These are phyloP conservation scores for Heterobasidion parviporum DNA, from an alignment of 1,284 basidiomycete species.

Conservation along the genomic window DNA sequence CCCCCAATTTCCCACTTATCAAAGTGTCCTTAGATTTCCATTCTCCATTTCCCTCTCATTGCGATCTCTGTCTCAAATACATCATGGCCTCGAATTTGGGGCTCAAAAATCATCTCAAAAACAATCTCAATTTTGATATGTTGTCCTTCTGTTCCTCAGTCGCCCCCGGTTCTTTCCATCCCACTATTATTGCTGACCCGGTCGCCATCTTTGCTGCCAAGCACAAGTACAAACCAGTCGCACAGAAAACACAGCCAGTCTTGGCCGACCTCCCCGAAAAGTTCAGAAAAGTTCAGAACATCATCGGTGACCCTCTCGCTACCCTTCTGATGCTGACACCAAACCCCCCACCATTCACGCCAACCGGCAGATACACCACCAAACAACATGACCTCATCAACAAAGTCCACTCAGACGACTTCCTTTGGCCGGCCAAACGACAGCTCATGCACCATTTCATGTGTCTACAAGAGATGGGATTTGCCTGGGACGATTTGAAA, in stretches of 20 bases:
- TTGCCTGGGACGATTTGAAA: slow-evolving; percentile 23
- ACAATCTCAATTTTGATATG: not conserved
- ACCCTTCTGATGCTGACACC: not conserved
- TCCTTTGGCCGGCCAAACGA: slow-evolving; percentile 22
- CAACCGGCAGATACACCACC: not conserved
- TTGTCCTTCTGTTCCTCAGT: not conserved
- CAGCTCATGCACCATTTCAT: slow-evolving; percentile 25
- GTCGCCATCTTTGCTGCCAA: not conserved
- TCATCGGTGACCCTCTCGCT: not conserved
- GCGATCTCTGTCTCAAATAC: not conserved
- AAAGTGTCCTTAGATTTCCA: not conserved
- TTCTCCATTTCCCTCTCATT: not conserved
- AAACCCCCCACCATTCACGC: not conserved
- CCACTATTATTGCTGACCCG: not conserved
- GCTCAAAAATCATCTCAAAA: no score
- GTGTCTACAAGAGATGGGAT: slow-evolving; percentile 19
- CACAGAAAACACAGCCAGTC: not conserved
- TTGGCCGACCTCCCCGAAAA: not conserved
- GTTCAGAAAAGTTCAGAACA: not conserved
- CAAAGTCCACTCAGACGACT: slow-evolving; percentile 10
- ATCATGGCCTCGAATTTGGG: not conserved
- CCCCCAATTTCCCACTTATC: not conserved
- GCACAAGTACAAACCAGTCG: not conserved
- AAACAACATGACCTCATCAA: not conserved
- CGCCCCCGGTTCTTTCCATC: not conserved